Evolutionary conservation across 1,284 basidiomycete genomes (phyloP).

Genomic region (Stereum hirsutum): DNA sequence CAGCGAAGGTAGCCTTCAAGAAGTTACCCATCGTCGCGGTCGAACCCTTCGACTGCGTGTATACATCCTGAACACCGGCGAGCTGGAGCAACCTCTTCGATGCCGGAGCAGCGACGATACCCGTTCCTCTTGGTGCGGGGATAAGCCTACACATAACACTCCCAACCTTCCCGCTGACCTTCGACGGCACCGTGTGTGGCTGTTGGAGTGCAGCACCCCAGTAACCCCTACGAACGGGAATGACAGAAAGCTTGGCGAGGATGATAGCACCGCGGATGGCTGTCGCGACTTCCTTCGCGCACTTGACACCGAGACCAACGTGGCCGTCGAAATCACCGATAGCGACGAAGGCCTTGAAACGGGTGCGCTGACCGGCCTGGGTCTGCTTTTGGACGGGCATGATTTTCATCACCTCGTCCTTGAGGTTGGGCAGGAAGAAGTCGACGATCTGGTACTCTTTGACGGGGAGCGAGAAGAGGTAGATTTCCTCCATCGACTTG

Average conservation of each 20-base stretch:
- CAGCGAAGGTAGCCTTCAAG: conserved; percentile 97
- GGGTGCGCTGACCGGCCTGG: conserved; percentile 97
- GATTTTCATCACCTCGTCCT: conserved; percentile 99
- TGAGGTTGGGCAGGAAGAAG: conserved; percentile 94
- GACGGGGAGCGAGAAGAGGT: conserved; percentile 99
- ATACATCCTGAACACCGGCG: conserved; percentile 93
- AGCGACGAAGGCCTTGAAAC: conserved; percentile 99
- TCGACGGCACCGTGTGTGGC: conserved; percentile 98
- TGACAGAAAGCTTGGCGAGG: conserved; percentile 91
- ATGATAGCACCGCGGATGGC: conserved; percentile 99
- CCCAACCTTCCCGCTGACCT: conserved; percentile 97
- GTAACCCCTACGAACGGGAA: conserved; percentile 97
- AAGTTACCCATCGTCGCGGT: conserved; percentile 99
- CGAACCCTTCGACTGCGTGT: conserved; percentile 96
- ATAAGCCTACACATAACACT: conserved; percentile 99
- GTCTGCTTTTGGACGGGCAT: conserved; percentile 99
- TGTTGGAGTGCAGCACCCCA: conserved; percentile 99
- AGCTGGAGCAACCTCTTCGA: conserved; percentile 96
- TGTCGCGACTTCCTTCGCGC: conserved; percentile 99
- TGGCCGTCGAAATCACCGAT: conserved; percentile 99
- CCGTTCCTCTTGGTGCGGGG: conserved; percentile 97
- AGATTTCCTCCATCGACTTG: conserved; percentile 99
- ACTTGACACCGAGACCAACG: conserved; percentile 99
- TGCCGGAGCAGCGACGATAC: conserved; percentile 98
- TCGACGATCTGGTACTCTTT: conserved; percentile 99